Evolutionary conservation across 108 stramenopile species (phyloP), one percentile per base, ranked within the genome.

Genomic region (Pinguiococcus pyrenoidosus): DNA sequence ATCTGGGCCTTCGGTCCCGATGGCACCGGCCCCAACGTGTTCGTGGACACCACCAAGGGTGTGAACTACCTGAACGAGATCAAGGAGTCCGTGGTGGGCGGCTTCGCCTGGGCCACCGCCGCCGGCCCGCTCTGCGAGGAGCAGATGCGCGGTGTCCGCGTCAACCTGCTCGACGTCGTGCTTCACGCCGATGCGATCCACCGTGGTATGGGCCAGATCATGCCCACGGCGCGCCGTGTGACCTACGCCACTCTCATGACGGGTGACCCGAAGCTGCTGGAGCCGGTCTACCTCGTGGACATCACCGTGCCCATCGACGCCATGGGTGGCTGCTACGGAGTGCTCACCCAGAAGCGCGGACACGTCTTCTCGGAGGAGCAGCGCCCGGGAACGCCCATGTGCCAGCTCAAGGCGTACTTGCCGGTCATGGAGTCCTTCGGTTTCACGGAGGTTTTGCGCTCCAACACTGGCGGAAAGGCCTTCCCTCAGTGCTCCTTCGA

Each of bases 171-270:
- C 80, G 97, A 99, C 75, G 97, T 96, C 36, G 91, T 92, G 16
- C 90, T 99, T 45, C 97, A 99, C 75, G 92, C 97, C 54, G 94
- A 99, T 85, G 91, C 94, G 54, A 96, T 99, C 66, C 94, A 96
- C 73, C 92, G 97, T 82, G 97, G 97, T 71, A 94, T 95, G 91
- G 97, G 97, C 54, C 97, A 99, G 74, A 92, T 99, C 76, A 91
- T 94, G 90, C 97, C 97, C 72, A 99, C 97, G 48, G 68, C 92
- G 38, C 89, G 97, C 68, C 90, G 97, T 68, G 97, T 99, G 8
- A 84, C 83, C 73, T 96, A 93, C 69, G 76, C 97, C 21, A 82
- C 85, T 17, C 76, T 99, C 72, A 59, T 92, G 79, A 69, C 81
- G 32, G 91, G 83, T 25, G 60, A 75, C 23, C 94, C 97, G 20